These are phyloP conservation scores for Corylus heterophylla DNA, from an alignment of 306 rosid species.

Conservation along the genomic window DNA sequence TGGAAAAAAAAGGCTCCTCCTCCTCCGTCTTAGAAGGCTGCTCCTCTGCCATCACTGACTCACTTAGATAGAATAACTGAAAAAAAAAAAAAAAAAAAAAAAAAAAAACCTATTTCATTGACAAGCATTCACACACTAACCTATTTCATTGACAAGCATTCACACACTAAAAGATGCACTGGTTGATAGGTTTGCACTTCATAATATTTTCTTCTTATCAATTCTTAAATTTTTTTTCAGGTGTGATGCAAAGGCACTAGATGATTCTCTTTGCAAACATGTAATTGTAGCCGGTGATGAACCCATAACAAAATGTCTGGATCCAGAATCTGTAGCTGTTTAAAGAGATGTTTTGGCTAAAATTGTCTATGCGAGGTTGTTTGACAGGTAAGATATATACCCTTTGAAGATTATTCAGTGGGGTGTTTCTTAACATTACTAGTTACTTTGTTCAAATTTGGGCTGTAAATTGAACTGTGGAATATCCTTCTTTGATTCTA, in stretches of 20 bases:
- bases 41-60: too few species aligned
- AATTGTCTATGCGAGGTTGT: conserved; percentile 84
- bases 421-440: conserved; percentile 17
- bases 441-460: conserved; percentile 24
- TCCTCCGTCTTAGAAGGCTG: too few species aligned
- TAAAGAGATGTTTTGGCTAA: conserved; percentile 97
- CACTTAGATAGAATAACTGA: too few species aligned
- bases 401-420: conserved; percentile 11
- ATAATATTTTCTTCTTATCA: too few species aligned
- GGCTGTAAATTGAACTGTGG: neutral
- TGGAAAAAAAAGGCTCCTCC: too few species aligned
- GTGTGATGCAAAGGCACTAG: conserved; percentile 94
- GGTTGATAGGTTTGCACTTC: conserved; percentile 20
- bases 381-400: conserved; percentile 75
- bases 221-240: conserved; percentile 39
- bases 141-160: conserved; percentile 28
- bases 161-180: conserved; percentile 24
- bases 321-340: conserved; percentile 85
- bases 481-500: conserved; percentile 28
- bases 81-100: too few species aligned
- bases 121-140: neutral
- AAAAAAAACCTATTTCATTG: too few species aligned
- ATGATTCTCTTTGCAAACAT: conserved; percentile 98
- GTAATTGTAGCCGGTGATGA: conserved; percentile 95
- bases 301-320: conserved; percentile 84